These are phyloP conservation scores for Ophiocytium majus DNA, from an alignment of 352 stramenopile genomes.

Conservation along the genomic window DNA sequence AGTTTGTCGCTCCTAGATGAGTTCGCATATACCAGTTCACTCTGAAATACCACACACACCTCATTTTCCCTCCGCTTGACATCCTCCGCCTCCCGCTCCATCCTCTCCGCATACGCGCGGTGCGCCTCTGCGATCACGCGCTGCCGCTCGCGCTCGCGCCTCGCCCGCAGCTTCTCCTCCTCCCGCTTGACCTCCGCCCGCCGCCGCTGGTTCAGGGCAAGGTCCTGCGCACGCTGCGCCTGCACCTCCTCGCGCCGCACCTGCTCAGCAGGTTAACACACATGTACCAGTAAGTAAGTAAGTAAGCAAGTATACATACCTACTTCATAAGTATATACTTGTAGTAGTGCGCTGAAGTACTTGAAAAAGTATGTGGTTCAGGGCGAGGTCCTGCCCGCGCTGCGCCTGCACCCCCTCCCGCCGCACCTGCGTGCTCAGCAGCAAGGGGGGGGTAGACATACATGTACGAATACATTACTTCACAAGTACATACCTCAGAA, in stretches of 20 bases:
- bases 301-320: conserved; percentile 23
- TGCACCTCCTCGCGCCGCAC: conserved; percentile 45
- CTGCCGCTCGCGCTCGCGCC: not conserved
- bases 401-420: conserved; percentile 9
- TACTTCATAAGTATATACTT: no score
- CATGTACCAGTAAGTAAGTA: conserved; percentile 10
- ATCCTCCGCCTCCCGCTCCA: not conserved
- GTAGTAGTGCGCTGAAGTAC: no score
- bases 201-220: conserved; percentile 20
- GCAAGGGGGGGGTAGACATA: not conserved
- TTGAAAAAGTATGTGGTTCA: conserved; percentile 37
- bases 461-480: no score
- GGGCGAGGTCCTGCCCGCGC: conserved; percentile 17
- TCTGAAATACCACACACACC: no score
- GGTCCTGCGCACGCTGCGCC: conserved; percentile 35
- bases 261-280: conserved; percentile 14
- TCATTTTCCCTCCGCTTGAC: conserved; percentile 29
- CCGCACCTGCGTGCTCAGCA: not conserved
- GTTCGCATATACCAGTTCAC: no score
- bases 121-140: not conserved
- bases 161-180: not conserved
- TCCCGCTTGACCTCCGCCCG: conserved; percentile 18
- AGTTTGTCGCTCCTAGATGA: no score
- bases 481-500: no score
- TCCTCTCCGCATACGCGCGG: not conserved